A percentile compares a stretch with the other conserved stretches of the same genome.
Evolutionary conservation across 2,329 filamentous ascomycete species (phyloP).

Genomic region (Allantophomopsis lycopodina): DNA sequence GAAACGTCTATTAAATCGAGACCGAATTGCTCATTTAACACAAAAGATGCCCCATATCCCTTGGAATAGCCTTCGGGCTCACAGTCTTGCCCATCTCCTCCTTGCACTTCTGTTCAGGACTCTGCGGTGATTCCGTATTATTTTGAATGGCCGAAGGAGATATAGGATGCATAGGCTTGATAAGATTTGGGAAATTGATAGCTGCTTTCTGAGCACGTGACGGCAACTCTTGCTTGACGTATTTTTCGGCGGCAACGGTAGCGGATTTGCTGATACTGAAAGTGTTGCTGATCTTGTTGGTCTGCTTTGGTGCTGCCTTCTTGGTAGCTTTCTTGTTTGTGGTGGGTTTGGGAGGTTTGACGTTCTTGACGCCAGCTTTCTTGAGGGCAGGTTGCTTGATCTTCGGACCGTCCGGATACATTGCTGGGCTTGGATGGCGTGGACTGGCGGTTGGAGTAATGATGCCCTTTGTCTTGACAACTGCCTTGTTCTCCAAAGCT

Average conservation of each 20-base stretch:
- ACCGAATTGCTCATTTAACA: too few relatives aligned
- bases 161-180: slow-evolving; percentile 7
- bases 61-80: too few relatives aligned
- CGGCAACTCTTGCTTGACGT: not conserved
- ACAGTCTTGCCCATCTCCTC: too few relatives aligned
- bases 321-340: slow-evolving; percentile 10
- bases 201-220: not conserved
- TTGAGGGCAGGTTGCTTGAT: slow-evolving; percentile 19
- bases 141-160: slow-evolving; percentile 9
- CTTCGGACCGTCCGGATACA: slow-evolving; percentile 16
- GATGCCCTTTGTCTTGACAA: slow-evolving; percentile 33
- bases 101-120: too few relatives aligned
- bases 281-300: slow-evolving; percentile 12
- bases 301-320: slow-evolving; percentile 10
- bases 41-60: too few relatives aligned
- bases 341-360: not conserved
- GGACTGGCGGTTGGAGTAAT: slow-evolving; percentile 45
- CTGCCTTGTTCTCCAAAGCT: slow-evolving; percentile 21
- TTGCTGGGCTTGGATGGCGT: slow-evolving; percentile 23
- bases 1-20: too few relatives aligned
- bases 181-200: slow-evolving; percentile 9
- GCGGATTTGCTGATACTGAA: slow-evolving; percentile 13
- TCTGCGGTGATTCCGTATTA: slow-evolving; percentile 7
- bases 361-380: slow-evolving; percentile 2
- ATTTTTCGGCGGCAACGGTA: slow-evolving; percentile 4